Conservation (phyloP, 805 yeast genomes). For the Komagataella pseudopastoris region DNA sequence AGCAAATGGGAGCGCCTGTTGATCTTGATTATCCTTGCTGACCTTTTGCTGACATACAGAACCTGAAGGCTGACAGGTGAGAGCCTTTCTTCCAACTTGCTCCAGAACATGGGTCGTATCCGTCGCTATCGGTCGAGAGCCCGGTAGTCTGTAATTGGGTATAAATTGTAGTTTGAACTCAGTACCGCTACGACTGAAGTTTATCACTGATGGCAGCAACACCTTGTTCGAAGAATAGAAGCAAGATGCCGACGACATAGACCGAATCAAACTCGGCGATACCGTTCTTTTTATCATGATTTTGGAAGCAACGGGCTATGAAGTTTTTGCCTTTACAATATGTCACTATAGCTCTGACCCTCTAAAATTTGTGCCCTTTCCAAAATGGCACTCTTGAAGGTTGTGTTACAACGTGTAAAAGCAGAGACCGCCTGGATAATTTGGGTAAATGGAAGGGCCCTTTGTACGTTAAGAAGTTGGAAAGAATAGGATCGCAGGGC, state of each 20-base stretch:
- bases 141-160: constrained; percentile 13
- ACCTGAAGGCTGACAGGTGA: constrained; percentile 26
- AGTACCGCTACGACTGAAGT: not conserved
- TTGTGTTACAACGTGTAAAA: not conserved
- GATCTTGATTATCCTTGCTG: not conserved
- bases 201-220: constrained; percentile 1
- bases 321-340: not conserved
- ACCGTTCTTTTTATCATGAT: constrained; percentile 4
- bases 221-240: constrained; percentile 12
- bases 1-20: constrained; percentile 33
- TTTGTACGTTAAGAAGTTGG: not conserved
- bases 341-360: not conserved
- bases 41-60: not conserved
- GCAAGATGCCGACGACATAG: constrained; percentile 1
- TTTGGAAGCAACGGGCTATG: not conserved
- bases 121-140: not conserved
- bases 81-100: constrained; percentile 28
- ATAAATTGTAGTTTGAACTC: constrained; percentile 9
- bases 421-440: not conserved
- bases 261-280: not conserved
- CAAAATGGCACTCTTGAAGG: not conserved
- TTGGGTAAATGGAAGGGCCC: not conserved
- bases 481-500: not conserved
- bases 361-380: not conserved
- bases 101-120: constrained; percentile 11